A percentile compares a stretch with the other conserved stretches of the same genome.
These are phyloP conservation scores for Colletotrichum plurivorum DNA, from an alignment of 2,329 filamentous ascomycete genomes.

Conservation along the genomic window DNA sequence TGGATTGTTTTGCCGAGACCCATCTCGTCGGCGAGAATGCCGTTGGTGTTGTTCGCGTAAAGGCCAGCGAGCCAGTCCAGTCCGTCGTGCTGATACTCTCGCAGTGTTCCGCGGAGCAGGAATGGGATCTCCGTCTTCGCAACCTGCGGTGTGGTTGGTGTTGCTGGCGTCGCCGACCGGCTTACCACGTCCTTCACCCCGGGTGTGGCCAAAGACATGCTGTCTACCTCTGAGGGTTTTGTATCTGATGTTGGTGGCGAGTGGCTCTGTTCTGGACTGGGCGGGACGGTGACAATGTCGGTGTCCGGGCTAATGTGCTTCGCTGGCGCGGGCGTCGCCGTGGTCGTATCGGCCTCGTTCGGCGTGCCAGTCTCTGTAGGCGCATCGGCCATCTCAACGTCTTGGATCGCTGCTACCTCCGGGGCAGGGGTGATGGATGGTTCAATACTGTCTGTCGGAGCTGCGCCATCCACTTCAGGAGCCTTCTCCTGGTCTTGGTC, in stretches of 20 bases:
- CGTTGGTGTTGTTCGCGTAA: constrained; percentile 93
- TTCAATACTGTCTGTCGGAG: background rate
- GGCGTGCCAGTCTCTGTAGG: constrained; percentile 12
- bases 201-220: constrained; percentile 44
- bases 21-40: constrained; percentile 98
- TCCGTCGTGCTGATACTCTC: constrained; percentile 98
- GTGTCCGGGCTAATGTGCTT: constrained; percentile 58
- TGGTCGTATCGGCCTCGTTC: constrained; percentile 45
- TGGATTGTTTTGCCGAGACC: constrained; percentile 98
- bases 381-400: constrained; percentile 53
- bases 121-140: constrained; percentile 83
- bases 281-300: constrained; percentile 58
- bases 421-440: background rate
- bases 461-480: background rate
- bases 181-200: constrained; percentile 46
- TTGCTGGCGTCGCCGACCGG: constrained; percentile 50
- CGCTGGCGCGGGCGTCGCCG: constrained; percentile 41
- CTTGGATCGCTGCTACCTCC: constrained; percentile 43
- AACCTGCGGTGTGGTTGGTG: constrained; percentile 45
- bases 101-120: constrained; percentile 86
- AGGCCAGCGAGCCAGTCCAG: constrained; percentile 96
- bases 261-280: constrained; percentile 61
- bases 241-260: constrained; percentile 66
- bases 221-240: constrained; percentile 65
- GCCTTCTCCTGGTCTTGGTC: background rate